A percentile compares a stretch with the other conserved stretches of the same genome.
Evolutionary conservation across 1,284 basidiomycete species (phyloP).

Genomic region (Blastosporella zonata): DNA sequence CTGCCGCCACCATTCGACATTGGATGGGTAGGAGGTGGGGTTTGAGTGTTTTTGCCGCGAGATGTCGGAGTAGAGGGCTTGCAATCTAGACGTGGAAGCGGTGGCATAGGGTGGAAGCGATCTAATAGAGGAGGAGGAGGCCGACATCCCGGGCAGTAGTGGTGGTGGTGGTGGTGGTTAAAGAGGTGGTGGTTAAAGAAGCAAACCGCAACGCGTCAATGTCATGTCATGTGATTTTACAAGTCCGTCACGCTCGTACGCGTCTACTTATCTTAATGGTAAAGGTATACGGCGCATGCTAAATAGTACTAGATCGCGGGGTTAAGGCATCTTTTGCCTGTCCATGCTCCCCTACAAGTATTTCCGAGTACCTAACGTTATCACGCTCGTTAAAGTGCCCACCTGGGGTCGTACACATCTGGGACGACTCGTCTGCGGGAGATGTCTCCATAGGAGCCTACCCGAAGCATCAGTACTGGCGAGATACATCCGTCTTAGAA

Average conservation of each 20-base stretch:
- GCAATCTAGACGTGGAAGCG: conserved; percentile 61
- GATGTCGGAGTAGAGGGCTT: conserved; percentile 87
- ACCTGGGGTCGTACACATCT: conserved; percentile 17
- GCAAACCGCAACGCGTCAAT: background rate
- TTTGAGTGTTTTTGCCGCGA: conserved; percentile 83
- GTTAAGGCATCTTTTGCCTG: background rate
- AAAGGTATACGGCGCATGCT: background rate
- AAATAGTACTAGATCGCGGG: background rate
- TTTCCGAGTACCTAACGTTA: background rate
- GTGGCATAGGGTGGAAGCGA: conserved; percentile 48
- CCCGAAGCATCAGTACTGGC: background rate
- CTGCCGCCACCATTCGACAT: conserved; percentile 84
- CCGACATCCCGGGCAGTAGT: conserved; percentile 7
- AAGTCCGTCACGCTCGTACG: conserved; percentile 3
- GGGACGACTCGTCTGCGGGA: conserved; percentile 28
- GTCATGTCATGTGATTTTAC: conserved; percentile 9
- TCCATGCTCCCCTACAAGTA: background rate
- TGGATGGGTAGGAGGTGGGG: conserved; percentile 77
- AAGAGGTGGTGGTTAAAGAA: background rate
- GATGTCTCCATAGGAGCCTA: conserved; percentile 21
- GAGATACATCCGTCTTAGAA: background rate
- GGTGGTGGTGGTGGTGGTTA: background rate
- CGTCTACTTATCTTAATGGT: background rate
- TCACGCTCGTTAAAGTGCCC: conserved; percentile 9
- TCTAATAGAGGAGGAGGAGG: conserved; percentile 19